phyloP scores from a whole-genome alignment of 148 eudicot genomes.

The Rhododendron mucronatum region DNA sequence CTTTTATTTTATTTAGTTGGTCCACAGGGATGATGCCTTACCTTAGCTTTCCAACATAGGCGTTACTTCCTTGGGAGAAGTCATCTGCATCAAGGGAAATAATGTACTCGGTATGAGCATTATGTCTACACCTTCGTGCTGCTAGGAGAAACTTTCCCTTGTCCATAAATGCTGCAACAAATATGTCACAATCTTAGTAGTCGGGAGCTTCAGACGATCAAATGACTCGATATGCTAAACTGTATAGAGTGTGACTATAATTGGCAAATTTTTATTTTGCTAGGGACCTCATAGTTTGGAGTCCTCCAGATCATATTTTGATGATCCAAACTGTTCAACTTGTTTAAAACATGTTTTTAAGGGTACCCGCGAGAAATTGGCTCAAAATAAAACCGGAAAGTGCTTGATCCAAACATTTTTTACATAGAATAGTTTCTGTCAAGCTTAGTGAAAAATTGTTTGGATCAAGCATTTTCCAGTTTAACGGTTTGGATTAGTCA shows the following conservation, averaged over 20 bases:
- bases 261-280: neutral
- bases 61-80: constrained; percentile 83
- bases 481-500: too few relatives aligned
- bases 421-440: too few relatives aligned
- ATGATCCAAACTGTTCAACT: too few relatives aligned
- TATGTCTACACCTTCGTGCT: constrained; percentile 68
- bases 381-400: too few relatives aligned
- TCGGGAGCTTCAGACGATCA: neutral
- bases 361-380: too few relatives aligned
- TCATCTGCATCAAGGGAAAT: constrained; percentile 83
- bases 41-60: constrained; percentile 94
- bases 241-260: neutral
- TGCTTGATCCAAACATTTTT: too few relatives aligned
- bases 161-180: constrained; percentile 62
- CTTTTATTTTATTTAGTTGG: neutral
- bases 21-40: constrained; percentile 17
- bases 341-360: too few relatives aligned
- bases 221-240: neutral
- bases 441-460: too few relatives aligned
- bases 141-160: constrained; percentile 93
- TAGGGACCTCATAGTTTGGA: too few relatives aligned
- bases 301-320: too few relatives aligned
- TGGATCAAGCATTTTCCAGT: too few relatives aligned
- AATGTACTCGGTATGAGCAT: constrained; percentile 77
- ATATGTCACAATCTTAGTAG: neutral